A percentile compares a stretch with the other conserved stretches of the same genome.
These are phyloP conservation scores for Neospermospora avenae DNA, from an alignment of 2,329 filamentous ascomycete species.

Conservation along the genomic window DNA sequence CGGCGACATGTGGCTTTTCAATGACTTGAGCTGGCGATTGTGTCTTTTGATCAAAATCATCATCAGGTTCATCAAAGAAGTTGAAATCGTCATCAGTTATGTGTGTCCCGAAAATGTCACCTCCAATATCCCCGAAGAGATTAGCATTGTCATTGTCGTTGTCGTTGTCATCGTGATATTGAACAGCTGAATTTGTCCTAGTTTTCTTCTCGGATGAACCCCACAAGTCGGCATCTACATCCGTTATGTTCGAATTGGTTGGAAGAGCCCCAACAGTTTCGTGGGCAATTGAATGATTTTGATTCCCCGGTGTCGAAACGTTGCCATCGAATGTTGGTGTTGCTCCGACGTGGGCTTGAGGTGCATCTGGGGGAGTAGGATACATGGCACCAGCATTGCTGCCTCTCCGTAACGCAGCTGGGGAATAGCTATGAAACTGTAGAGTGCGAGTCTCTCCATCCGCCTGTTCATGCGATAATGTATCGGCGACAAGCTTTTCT, in stretches of 20 bases:
- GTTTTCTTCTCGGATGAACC: constrained; percentile 27
- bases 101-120: constrained; percentile 65
- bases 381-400: constrained; percentile 58
- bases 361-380: constrained; percentile 67
- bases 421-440: constrained; percentile 49
- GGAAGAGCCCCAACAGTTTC: constrained; percentile 36
- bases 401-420: constrained; percentile 48
- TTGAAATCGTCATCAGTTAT: constrained; percentile 83
- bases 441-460: constrained; percentile 42
- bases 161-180: constrained; percentile 31
- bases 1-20: constrained; percentile 2
- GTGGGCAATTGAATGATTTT: constrained; percentile 34
- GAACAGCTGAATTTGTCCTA: constrained; percentile 19
- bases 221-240: constrained; percentile 31
- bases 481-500: constrained; percentile 44
- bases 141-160: constrained; percentile 41
- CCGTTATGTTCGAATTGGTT: constrained; percentile 13
- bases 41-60: constrained; percentile 25
- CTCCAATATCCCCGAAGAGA: constrained; percentile 66
- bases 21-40: constrained; percentile 10
- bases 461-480: constrained; percentile 40
- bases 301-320: constrained; percentile 53
- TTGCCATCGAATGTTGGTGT: constrained; percentile 56
- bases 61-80: constrained; percentile 68
- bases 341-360: constrained; percentile 51